Base-by-base conservation (phyloP, 2,329 filamentous ascomycete genomes). In the Diaporthe sp. region DNA sequence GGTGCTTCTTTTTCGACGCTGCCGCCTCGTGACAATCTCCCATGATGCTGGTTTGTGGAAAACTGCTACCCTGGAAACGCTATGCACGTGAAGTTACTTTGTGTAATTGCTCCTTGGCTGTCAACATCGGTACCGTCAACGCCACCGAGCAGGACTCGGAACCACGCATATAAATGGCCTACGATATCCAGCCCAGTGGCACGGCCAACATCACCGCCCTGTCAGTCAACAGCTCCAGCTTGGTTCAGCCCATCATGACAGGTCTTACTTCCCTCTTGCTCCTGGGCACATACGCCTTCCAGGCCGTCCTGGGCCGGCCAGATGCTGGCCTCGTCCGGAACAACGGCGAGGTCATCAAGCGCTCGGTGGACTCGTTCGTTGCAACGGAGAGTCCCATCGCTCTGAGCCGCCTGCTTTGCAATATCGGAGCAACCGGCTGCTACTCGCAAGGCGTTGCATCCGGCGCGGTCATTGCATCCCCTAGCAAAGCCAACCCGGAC, bases 401-500 rank as follows among this genome's bases (percentile, higher is more conserved):
- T 3, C 79, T 90, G 39, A 80, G 84, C 13, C 85, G 88, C 75
- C 83, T 92, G 37, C 81, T 92, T 51, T 90, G 88, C 83, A 92
- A 92, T 79, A 91, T 92, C 77, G 91, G 91, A 4, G 82, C 89
- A 13, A 82, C 82, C 73, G 91, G 91, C 37, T 88, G 88, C 78
- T 83, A 88, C 77, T 86, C 86, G 22, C 76, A 81, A 13, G 88
- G 87, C 2, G 89, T 87, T 6, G 82, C 80, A 46, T 80, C 87
- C 1, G 91, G 91, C 4, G 80, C 89, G 46, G 89, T 92, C 22
- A 84, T 92, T 79, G 91, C 91, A 22, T 89, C 87, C 57, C 91
- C 91, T 5, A 89, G 87, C 77, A 89, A 84, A 49, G 78, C 78
- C 22, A 84, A 89, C 70, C 91, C 91, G 7, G 85, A 91, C 79